Base-by-base conservation (phyloP, 257 asterid genomes). In the Scutellaria baicalensis region DNA sequence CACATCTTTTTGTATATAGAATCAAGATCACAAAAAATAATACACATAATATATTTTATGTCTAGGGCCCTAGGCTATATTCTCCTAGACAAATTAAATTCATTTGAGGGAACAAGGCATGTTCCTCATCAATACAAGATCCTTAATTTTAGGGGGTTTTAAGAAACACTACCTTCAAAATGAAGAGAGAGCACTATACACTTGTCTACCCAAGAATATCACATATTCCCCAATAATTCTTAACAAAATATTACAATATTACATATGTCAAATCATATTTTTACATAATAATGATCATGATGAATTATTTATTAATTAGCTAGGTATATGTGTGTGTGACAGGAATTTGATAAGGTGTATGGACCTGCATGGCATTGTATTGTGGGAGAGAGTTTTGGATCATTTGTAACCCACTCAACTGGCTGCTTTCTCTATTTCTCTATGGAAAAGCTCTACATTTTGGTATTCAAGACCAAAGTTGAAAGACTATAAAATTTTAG, bases 331-430 rank as follows among this genome's bases (percentile, higher is more conserved):
- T 57, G 5, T 21, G 52, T 59, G 60, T 66, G 47, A 35, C 59
- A 89, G 96, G 96, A 89, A 64, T 86, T 89, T 67, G 96, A 89
- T 62, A 85, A 82, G 78, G 84, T 82, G 33, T 87, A 86, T 69
- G 94, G 96, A 69, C 86, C 92, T 52, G 88, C 96, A 52, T 89
- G 94, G 96, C 96, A 86, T 71, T 89, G 96, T 72, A 85, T 89
- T 0, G 96, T 86, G 64, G 96, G 96, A 62, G 82, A 92, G 18
- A 85, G 90, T 74, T 89, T 89, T 56, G 96, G 96, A 13, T 86
- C 96, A 64, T 89, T 78, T 55, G 96, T 89, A 9, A 89, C 96
- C 6, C 94, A 86, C 31, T 71, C 96, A 33, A 86, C 90, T 0
- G 91, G 96, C 12, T 68, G 93, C 49, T 89, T 86, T 72, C 79